Conservation (phyloP, 495 filamentous ascomycete genomes). For the Penicillium coffeae region DNA sequence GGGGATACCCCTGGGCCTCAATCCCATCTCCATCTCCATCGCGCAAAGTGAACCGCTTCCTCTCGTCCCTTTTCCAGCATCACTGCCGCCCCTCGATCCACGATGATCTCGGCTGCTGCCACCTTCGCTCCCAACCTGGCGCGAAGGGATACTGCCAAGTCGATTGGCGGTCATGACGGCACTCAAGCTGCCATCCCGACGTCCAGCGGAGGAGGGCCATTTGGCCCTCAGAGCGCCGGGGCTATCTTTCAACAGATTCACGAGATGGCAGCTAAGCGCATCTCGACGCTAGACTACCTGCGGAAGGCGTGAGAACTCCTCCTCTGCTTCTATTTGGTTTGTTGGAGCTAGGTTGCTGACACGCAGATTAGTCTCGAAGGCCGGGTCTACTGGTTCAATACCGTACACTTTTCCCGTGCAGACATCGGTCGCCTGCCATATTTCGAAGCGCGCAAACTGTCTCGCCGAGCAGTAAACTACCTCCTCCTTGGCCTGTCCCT, state of each 20-base stretch:
- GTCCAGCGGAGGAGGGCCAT: constrained; percentile 30
- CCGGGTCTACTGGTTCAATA: constrained; percentile 96
- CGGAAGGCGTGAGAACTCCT: constrained; percentile 72
- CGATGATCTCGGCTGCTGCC: constrained; percentile 39
- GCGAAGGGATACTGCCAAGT: constrained; percentile 39
- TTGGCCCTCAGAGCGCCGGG: constrained; percentile 59
- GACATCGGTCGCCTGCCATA: constrained; percentile 81
- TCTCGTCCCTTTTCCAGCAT: neutral
- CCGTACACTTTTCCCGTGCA: constrained; percentile 79
- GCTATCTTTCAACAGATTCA: constrained; percentile 80
- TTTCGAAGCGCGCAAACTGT: constrained; percentile 76
- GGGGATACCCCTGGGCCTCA: constrained; percentile 10
- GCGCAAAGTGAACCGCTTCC: neutral
- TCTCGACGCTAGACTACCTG: constrained; percentile 93
- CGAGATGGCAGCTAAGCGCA: constrained; percentile 84
- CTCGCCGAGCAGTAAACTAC: constrained; percentile 85
- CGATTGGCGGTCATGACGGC: constrained; percentile 28
- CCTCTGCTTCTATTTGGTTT: neutral
- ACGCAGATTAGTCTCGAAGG: constrained; percentile 78
- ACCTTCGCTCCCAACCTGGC: constrained; percentile 32
- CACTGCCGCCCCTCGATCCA: neutral
- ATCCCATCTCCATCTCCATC: too few species aligned
- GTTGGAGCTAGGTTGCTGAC: neutral
- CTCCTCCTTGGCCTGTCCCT: constrained; percentile 89
- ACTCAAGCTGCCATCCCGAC: constrained; percentile 23